These are phyloP conservation scores for Parietichytrium sp. DNA, from an alignment of 108 stramenopile species.

Conservation along the genomic window DNA sequence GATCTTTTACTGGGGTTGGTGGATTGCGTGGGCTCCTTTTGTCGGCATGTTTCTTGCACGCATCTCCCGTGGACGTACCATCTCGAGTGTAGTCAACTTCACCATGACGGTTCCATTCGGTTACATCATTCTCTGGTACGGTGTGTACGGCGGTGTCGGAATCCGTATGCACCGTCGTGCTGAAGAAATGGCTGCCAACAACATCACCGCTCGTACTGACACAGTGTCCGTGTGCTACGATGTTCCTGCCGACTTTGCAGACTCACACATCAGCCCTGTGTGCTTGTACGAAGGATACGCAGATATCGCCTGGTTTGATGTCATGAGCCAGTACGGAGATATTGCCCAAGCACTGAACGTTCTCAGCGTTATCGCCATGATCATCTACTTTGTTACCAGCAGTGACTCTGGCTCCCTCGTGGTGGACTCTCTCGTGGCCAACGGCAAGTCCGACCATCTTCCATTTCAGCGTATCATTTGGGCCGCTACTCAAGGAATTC, in stretches of 20 bases:
- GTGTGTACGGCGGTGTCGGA: conserved; percentile 62
- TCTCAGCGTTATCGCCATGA: too few relatives aligned
- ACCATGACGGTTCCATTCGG: conserved; percentile 49
- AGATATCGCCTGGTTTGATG: conserved; percentile 56
- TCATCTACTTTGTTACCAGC: conserved; percentile 63
- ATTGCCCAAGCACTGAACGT: too few relatives aligned
- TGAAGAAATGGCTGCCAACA: conserved; percentile 32
- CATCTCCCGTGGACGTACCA: conserved; percentile 63
- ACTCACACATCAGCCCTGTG: conserved; percentile 36
- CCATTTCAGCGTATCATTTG: conserved; percentile 65
- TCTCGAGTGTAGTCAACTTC: conserved; percentile 54
- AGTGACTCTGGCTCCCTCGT: conserved; percentile 67
- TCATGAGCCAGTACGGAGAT: conserved; percentile 55
- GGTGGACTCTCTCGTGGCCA: conserved; percentile 61
- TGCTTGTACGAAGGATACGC: conserved; percentile 50
- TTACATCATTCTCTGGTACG: conserved; percentile 64
- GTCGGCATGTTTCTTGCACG: conserved; percentile 71
- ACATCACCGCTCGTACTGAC: conserved; percentile 38
- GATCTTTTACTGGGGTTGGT: conserved; percentile 71
- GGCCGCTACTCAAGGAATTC: conserved; percentile 62
- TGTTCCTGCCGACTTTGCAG: conserved; percentile 56
- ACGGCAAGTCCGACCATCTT: conserved; percentile 60
- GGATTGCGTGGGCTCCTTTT: conserved; percentile 69
- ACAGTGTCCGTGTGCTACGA: conserved; percentile 51
- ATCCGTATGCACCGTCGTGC: conserved; percentile 48